Percentiles rank a stretch among this genome's conserved stretches.
These are phyloP conservation scores for Colletotrichum tropicale DNA, from an alignment of 2,329 filamentous ascomycete genomes.

Conservation along the genomic window DNA sequence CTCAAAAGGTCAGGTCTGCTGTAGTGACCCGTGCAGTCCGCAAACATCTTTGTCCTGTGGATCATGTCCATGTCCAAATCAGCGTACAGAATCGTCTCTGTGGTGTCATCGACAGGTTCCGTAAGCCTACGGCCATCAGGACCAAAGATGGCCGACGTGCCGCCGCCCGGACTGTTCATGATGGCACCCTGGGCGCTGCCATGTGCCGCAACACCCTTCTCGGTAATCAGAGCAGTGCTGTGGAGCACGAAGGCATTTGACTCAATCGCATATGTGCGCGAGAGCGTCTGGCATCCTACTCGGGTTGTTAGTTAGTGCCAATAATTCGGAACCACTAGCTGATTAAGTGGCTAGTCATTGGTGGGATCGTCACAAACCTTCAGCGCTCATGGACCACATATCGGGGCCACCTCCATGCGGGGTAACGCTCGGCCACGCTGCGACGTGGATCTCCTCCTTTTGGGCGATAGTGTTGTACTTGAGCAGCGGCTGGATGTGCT, in stretches of 20 bases:
- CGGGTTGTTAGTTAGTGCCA: constrained; percentile 26
- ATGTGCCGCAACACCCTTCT: constrained; percentile 42
- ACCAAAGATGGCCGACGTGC: constrained; percentile 54
- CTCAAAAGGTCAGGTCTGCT: constrained; percentile 44
- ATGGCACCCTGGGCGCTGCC: constrained; percentile 40
- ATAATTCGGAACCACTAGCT: not conserved
- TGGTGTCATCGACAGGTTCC: constrained; percentile 37
- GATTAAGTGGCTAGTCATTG: not conserved
- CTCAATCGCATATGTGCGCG: constrained; percentile 43
- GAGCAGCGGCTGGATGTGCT: constrained; percentile 59
- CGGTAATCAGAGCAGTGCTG: constrained; percentile 42
- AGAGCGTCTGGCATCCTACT: constrained; percentile 37
- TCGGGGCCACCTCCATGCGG: constrained; percentile 4
- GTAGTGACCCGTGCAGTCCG: constrained; percentile 42
- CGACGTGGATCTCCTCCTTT: constrained; percentile 32
- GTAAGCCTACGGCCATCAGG: constrained; percentile 54
- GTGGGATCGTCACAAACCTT: constrained; percentile 15
- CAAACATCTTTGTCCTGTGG: constrained; percentile 41
- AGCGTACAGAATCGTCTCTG: constrained; percentile 55
- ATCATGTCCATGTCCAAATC: constrained; percentile 52
- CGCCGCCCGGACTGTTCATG: constrained; percentile 43
- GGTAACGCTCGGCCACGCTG: constrained; percentile 28
- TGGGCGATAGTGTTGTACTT: constrained; percentile 29
- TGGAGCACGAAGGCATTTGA: constrained; percentile 45
- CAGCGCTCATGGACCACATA: constrained; percentile 15